Evolutionary conservation across 148 eudicot species (phyloP), one percentile per base, ranked within the genome.

Genomic region (Amaranthus palmeri): DNA sequence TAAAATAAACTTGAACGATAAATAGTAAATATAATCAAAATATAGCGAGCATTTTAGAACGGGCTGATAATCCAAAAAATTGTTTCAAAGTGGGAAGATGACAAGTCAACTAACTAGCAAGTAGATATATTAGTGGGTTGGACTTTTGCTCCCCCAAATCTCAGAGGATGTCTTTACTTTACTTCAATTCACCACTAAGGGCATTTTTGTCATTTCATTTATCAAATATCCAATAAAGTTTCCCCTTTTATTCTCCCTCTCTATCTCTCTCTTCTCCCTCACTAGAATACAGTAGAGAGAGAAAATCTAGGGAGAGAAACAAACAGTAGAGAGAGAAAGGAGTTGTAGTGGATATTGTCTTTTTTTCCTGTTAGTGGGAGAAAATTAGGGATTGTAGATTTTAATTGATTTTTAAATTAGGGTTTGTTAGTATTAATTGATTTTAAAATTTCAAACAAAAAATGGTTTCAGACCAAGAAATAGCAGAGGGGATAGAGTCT

Each of bases 391-490:
- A 17, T 6, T 36, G 54, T 47, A 65, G 46, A 72, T 43, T 3
- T 40, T 10, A 41, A 61, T 10, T 61, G 41, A 10, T 42, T 61
- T 10, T 61, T 61, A 41, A 4, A 48, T 36, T 56, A 11, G 42
- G 14, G 12, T 45, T 42, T 72, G 40, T 72, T 40, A 48, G 0
- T 54, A 8, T 52, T 48, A 56, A 17, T 56, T 56, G 4, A 56
- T 56, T 25, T 25, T 25, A 25, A 25, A 25, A 25, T 25, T 25
- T 25, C 36, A 25, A 0, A 25, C 36, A 25, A 70, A 71, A 73
- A 75, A 80, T 80, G 83, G 84, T 73, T 78, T 81, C 91, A n/a
- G 96, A 91, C 78, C 81, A 88, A 62, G 85, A 87, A 54, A 76
- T 91, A 55, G 91, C 87, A 8, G 78, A 87, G 18, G 85, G 83